Base-by-base conservation (phyloP, 305 asterid genomes). In the Stenogyne calaminthoides region DNA sequence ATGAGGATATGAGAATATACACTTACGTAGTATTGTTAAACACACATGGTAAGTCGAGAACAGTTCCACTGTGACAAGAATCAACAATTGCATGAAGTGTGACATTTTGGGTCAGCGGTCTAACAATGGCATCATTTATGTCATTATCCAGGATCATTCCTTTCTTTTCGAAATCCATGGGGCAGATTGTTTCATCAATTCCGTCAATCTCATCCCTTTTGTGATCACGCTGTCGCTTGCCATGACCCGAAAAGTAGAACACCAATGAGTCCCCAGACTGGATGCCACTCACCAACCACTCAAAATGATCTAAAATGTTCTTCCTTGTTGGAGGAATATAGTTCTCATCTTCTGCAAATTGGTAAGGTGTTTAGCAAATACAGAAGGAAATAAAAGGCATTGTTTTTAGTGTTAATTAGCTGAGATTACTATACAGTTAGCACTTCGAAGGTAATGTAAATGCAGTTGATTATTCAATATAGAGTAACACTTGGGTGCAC, bases 211-310 rank as follows among this genome's bases (percentile, higher is more conserved):
- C 96, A n/a, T 89, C 97, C 0, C 80, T 71, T 0, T 9, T 3
- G 57, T 52, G 55, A 7, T 86, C 90, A 6, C 80, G 79, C 39
- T 79, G 88, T 64, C 86, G 64, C 66, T 67, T 32, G 27, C 96
- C 96, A 55, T 91, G 97, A 11, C 96, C 97, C 0, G 97, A 89
- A 80, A 78, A 91, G 89, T 80, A 88, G 79, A 91, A 91, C 59
- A 91, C 84, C 83, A 88, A 62, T 1, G 95, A 89, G 80, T 89
- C 96, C 58, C 86, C 88, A 3, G 81, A 8, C 74, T 80, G 84
- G 51, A 75, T 61, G 52, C 81, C 89, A 69, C 58, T 77, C 79
- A 80, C 71, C 78, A 89, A 84, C 97, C 97, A 89, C 44, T 60
- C 36, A 40, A 91, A 80, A 1, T 81, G 91, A 0, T 71, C 79